Percentiles rank a stretch among this genome's conserved stretches.
These are phyloP conservation scores for Arthroderma sp. DNA, from an alignment of 2,329 filamentous ascomycete species.

Conservation along the genomic window DNA sequence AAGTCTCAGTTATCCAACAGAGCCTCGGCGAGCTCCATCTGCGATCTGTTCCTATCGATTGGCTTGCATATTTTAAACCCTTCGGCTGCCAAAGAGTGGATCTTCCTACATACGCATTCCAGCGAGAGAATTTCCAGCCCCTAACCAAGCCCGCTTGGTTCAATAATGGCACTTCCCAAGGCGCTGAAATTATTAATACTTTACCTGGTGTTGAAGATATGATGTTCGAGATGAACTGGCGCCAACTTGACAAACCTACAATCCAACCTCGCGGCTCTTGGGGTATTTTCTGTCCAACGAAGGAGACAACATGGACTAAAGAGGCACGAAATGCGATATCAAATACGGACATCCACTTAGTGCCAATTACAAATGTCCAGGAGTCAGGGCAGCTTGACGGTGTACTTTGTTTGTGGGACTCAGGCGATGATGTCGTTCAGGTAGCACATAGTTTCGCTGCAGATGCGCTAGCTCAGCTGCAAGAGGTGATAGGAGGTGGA, in stretches of 20 bases:
- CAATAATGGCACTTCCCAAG: background rate
- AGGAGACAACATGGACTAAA: background rate
- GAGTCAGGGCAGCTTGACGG: background rate
- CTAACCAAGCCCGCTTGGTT: background rate
- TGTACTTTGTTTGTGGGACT: background rate
- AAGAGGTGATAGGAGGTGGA: background rate
- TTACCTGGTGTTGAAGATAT: background rate
- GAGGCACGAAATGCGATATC: background rate
- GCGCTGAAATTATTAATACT: background rate
- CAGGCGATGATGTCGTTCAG: background rate
- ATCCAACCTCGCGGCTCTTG: background rate
- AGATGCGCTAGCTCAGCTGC: background rate
- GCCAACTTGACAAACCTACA: background rate
- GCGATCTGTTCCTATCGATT: background rate
- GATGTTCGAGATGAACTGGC: slow-evolving; percentile 1
- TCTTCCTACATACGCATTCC: slow-evolving; percentile 1
- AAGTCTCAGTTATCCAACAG: slow-evolving; percentile 1
- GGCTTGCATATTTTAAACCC: background rate
- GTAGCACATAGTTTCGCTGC: background rate
- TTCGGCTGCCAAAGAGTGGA: background rate
- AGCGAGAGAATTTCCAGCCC: background rate
- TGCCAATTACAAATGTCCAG: background rate
- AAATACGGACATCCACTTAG: background rate
- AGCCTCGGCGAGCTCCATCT: background rate
- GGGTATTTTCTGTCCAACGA: background rate